phyloP scores from a whole-genome alignment of 2,329 filamentous ascomycete genomes.

The Colletotrichum chrysophilum region DNA sequence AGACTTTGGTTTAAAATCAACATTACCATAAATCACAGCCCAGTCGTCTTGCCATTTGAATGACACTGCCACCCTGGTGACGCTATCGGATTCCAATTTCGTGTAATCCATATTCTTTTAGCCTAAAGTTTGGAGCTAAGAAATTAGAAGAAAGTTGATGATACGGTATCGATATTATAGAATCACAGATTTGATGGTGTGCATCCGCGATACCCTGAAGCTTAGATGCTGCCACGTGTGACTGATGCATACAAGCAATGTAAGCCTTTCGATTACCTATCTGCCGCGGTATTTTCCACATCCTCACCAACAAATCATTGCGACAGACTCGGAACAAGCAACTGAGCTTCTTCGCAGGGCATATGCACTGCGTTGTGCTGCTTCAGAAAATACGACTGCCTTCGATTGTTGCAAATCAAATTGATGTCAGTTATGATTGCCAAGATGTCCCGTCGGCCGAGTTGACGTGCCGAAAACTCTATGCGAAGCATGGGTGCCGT shows the following conservation, averaged over 20 bases:
- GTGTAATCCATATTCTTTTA: background rate
- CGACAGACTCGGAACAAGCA: background rate
- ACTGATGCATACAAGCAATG: background rate
- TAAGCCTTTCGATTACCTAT: background rate
- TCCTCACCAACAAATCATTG: background rate
- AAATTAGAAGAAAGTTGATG: background rate
- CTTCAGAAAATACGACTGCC: background rate
- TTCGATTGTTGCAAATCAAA: background rate
- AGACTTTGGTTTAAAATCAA: fast-evolving
- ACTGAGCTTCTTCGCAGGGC: background rate
- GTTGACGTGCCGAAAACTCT: background rate
- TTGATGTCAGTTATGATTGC: background rate
- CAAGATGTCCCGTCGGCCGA: background rate
- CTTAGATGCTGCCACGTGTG: background rate
- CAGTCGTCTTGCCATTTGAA: background rate
- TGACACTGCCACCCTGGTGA: background rate
- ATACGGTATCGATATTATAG: fast-evolving
- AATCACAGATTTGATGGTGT: background rate
- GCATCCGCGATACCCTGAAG: fast-evolving
- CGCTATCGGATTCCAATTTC: background rate
- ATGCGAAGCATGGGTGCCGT: background rate
- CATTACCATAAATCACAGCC: too few relatives aligned
- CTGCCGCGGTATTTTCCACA: background rate
- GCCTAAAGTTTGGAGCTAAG: background rate
- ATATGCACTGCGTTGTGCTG: background rate